These are phyloP conservation scores for Fragilaria crotonensis DNA, from an alignment of 108 stramenopile genomes.

Conservation along the genomic window DNA sequence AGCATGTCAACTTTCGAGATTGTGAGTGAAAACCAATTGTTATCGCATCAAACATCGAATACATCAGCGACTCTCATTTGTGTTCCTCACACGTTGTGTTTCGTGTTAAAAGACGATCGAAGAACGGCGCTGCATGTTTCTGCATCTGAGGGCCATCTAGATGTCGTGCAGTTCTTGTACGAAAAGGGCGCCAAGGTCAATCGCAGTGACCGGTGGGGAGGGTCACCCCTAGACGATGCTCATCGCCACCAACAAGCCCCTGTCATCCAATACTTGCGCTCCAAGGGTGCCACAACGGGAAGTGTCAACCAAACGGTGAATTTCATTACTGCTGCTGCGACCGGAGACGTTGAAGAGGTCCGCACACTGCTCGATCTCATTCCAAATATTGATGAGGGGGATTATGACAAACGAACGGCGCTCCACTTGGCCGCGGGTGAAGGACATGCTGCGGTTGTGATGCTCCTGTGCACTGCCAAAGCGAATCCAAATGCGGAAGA, in stretches of 20 bases:
- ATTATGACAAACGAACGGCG: constrained; percentile 87
- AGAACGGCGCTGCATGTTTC: constrained; percentile 82
- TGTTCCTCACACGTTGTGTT: too few species aligned
- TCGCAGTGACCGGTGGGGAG: constrained; percentile 75
- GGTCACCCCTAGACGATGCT: constrained; percentile 80
- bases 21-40: constrained; percentile 11
- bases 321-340: constrained; percentile 76
- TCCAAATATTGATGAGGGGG: constrained; percentile 56
- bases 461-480: constrained; percentile 45
- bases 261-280: constrained; percentile 63
- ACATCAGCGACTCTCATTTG: too few species aligned
- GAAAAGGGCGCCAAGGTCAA: constrained; percentile 48
- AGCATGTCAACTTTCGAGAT: constrained; percentile 76
- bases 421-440: constrained; percentile 82
- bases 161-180: constrained; percentile 46
- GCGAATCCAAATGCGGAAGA: constrained; percentile 77
- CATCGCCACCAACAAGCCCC: constrained; percentile 67
- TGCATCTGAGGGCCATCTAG: constrained; percentile 73
- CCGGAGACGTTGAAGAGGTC: constrained; percentile 77
- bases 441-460: constrained; percentile 62
- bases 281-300: constrained; percentile 60
- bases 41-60: too few species aligned
- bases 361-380: constrained; percentile 32
- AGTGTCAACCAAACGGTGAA: constrained; percentile 52
- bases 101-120: constrained; percentile 68